A percentile compares a stretch with the other conserved stretches of the same genome.
These are phyloP conservation scores for Lophium mytilinum DNA, from an alignment of 495 filamentous ascomycete species.

Conservation along the genomic window DNA sequence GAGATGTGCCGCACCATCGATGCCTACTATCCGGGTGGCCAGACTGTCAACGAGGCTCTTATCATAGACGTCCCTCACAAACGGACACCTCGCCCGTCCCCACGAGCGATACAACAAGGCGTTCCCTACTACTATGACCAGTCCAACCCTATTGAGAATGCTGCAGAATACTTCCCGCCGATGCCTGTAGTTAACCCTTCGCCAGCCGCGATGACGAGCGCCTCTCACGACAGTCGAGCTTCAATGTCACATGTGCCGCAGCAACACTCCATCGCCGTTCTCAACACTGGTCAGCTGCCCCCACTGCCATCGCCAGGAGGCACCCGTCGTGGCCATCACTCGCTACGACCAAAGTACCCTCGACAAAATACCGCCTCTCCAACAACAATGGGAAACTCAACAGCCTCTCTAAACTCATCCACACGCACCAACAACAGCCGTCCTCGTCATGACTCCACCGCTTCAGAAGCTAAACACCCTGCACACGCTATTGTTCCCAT, in stretches of 20 bases:
- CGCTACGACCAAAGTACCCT: constrained; percentile 48
- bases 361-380: constrained; percentile 80
- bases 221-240: constrained; percentile 28
- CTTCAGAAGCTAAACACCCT: constrained; percentile 28
- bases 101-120: constrained; percentile 43
- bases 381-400: constrained; percentile 41
- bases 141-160: constrained; percentile 58
- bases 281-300: constrained; percentile 72
- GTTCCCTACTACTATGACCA: constrained; percentile 58
- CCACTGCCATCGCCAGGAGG: constrained; percentile 76
- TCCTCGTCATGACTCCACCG: constrained; percentile 30
- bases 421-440: constrained; percentile 18
- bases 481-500: constrained; percentile 42
- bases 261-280: constrained; percentile 61
- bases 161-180: constrained; percentile 81
- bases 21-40: constrained; percentile 78
- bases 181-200: constrained; percentile 54
- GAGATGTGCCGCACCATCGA: constrained; percentile 70
- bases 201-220: constrained; percentile 25
- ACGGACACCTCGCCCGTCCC: constrained; percentile 78
- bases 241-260: constrained; percentile 37
- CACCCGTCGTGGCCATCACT: constrained; percentile 36
- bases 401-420: constrained; percentile 26
- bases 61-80: constrained; percentile 79
- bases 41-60: constrained; percentile 82